Percentiles rank a stretch among this genome's conserved stretches.
phyloP scores from a whole-genome alignment of 768 basidiomycete species.

The Cantharellus cinnabarinus region DNA sequence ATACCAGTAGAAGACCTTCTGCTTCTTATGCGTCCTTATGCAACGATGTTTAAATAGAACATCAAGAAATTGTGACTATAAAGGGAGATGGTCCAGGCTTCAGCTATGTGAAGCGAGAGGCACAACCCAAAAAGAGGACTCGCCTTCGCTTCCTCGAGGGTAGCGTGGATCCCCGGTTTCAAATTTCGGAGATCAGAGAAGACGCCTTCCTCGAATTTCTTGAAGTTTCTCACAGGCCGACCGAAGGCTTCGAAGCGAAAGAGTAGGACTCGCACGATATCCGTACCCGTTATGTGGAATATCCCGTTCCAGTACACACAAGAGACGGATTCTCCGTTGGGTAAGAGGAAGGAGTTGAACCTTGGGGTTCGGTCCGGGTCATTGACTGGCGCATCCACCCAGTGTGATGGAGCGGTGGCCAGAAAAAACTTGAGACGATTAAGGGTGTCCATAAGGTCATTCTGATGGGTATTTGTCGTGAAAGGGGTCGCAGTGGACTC shows the following conservation, averaged over 20 bases:
- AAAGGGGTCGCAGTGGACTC: too few species aligned
- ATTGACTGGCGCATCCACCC: background rate
- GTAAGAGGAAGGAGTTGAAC: slow-evolving; percentile 72
- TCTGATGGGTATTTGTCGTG: too few species aligned
- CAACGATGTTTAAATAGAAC: slow-evolving; percentile 91
- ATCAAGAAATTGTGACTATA: slow-evolving; percentile 77
- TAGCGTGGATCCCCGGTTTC: slow-evolving; percentile 83
- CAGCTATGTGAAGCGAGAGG: background rate
- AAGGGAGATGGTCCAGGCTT: background rate
- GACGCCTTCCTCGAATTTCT: slow-evolving; percentile 95
- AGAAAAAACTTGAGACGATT: slow-evolving; percentile 79
- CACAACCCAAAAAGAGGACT: slow-evolving; percentile 12
- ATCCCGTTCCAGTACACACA: slow-evolving; percentile 85
- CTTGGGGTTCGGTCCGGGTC: slow-evolving; percentile 27
- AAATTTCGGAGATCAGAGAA: slow-evolving; percentile 85
- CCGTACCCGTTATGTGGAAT: slow-evolving; percentile 90
- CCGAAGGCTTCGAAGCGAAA: slow-evolving; percentile 88
- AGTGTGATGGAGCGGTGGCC: slow-evolving; percentile 26
- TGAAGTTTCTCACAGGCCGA: slow-evolving; percentile 76
- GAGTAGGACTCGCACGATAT: slow-evolving; percentile 87
- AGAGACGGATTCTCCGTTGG: slow-evolving; percentile 65
- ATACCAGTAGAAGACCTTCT: slow-evolving; percentile 96
- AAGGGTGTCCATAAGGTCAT: slow-evolving; percentile 31
- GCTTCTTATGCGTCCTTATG: slow-evolving; percentile 95
- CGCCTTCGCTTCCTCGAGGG: slow-evolving; percentile 91